Percentiles rank a stretch among this genome's conserved stretches.
Evolutionary conservation across 495 filamentous ascomycete genomes (phyloP).

Genomic region (Lophiotrema nucula): DNA sequence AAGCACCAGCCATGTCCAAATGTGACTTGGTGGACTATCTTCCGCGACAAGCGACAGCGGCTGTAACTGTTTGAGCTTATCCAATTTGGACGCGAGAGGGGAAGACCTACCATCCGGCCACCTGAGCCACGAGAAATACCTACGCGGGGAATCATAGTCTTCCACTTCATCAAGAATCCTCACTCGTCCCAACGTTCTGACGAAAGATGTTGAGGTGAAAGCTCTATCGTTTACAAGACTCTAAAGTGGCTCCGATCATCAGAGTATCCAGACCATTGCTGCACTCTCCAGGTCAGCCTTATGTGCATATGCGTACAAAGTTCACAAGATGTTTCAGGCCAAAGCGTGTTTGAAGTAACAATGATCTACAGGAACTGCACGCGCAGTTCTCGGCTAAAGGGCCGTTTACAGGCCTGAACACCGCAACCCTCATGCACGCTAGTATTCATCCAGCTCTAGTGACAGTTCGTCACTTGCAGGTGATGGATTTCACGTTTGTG

Average conservation of each 20-base stretch:
- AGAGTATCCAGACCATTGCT: no score
- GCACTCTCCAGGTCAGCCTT: no score
- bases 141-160: not conserved
- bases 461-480: constrained; percentile 7
- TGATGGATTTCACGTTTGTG: constrained; percentile 4
- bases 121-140: not conserved
- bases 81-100: not conserved
- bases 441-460: not conserved
- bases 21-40: not conserved
- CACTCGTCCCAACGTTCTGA: no score
- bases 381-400: not conserved
- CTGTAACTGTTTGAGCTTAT: not conserved
- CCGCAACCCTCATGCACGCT: not conserved
- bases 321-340: not conserved
- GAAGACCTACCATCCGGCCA: not conserved
- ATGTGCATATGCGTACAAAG: not conserved
- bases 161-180: not conserved
- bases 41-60: not conserved
- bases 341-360: not conserved
- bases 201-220: no score
- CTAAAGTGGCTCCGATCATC: no score
- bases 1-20: not conserved
- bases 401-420: not conserved
- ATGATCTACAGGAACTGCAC: not conserved
- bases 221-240: not conserved